Evolutionary conservation across 345 rosid genomes (phyloP), one percentile per base, ranked within the genome.

Genomic region (Erysimum cheiranthoides): DNA sequence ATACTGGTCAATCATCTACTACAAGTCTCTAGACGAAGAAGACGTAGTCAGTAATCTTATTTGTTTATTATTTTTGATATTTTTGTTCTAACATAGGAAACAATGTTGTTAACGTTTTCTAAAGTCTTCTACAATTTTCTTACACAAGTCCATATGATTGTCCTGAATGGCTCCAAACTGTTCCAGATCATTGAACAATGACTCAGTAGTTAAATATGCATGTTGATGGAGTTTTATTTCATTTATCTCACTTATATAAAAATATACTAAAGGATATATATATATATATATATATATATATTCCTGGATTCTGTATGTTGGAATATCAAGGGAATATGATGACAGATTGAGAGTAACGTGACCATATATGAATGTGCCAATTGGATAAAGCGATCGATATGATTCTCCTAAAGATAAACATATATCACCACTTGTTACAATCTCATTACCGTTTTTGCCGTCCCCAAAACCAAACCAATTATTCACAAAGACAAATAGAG

Each of bases 271-370:
- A 39, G 39, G 31, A 13, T 45, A 21, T 53, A 53, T 12, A 12
- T 16, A 57, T 49, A 52, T 61, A 52, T 76, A 13, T 45, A 21
- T 53, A 53, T 12, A 12, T 16, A 57, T 49, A 52, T 61, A 52
- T 76, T 61, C 39, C 4, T 34, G 6, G 75, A 76, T 69, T 61
- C 58, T 69, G 4, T 52, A 43, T 69, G 59, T 61, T 76, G 70
- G 75, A 62, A 62, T 30, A 73, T 62, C 8, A 61, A 69, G 47
- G 39, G 70, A 76, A 76, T 76, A 76, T 61, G 75, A 76, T 61
- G 79, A 76, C 45, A 67, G 17, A 75, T 11, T 68, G 62, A 75
- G 54, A 59, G 27, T 51, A 42, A 32, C 34, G 79, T 76, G 64
- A 76, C 70, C 58, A 53, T 61, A 69, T 58, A 53, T 43, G 50